Evolutionary conservation across 1,139 yeast species (phyloP), one percentile per base, ranked within the genome.

Genomic region (Meyerozyma athensensis): DNA sequence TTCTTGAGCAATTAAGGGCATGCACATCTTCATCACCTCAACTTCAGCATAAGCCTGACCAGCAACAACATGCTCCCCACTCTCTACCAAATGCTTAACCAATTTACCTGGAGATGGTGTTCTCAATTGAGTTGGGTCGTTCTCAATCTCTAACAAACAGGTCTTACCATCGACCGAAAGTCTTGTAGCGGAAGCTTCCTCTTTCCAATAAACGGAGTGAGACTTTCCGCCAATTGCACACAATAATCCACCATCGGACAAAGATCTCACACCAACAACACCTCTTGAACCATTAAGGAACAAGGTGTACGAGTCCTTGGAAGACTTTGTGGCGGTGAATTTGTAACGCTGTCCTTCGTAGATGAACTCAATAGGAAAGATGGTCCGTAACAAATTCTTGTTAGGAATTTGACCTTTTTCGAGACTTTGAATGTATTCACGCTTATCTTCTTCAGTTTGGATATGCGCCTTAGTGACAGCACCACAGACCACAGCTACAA

Each of bases 31-130:
- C 99, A 92, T 92, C 50, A 92, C 98, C 69, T 92, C 99, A 42
- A 92, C 96, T 68, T 92, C 98, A 34, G 98, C 98, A 56, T 79
- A 94, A 34, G 97, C 81, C 66, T 92, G 96, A 43, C 98, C 98
- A 43, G 95, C 81, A 44, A 67, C 68, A 51, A 92, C 79, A 54
- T 90, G 97, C 48, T 92, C 98, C 49, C 98, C 98, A 53, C 85
- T 85, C 58, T 92, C 97, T 44, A 92, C 95, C 53, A 92, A 73
- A 63, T 80, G 94, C 60, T 87, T 87, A 43, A 90, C 95, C 52
- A 92, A 77, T 66, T 94, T 92, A 73, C 99, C 99, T 39, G 98
- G 99, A 33, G 97, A 90, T 34, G 98, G 98, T 34, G 98, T 87
- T 68, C 97, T 82, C 57, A 94, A 74, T 68, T 94, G 98, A 35